A percentile compares a stretch with the other conserved stretches of the same genome.
phyloP scores from a whole-genome alignment of 73 alveolate genomes.

The Paramecium octaurelia region DNA sequence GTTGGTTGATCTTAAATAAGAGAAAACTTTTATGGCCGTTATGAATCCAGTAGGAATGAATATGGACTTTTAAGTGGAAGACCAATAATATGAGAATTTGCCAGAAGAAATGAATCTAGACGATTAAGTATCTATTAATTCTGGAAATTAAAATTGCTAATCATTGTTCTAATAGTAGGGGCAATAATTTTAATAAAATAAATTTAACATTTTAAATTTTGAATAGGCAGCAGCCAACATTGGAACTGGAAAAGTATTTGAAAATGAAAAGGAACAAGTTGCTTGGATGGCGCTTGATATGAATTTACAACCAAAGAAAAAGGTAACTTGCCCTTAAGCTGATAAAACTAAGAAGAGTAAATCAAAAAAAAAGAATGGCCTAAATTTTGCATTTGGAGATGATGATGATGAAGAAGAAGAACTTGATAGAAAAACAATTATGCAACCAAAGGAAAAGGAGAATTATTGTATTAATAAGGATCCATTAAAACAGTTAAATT shows the following conservation, averaged over 20 bases:
- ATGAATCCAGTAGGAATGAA: background rate
- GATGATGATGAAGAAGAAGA: slow-evolving; percentile 11
- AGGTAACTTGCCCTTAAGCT: background rate
- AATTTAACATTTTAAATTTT: background rate
- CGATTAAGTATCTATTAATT: background rate
- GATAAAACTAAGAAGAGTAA: background rate
- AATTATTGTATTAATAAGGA: background rate
- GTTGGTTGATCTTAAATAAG: background rate
- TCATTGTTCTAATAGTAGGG: background rate
- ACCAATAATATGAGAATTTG: background rate
- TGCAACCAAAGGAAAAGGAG: background rate
- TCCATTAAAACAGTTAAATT: background rate
- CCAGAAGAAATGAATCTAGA: background rate
- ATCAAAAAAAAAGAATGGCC: background rate
- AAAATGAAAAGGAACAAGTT: background rate
- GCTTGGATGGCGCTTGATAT: slow-evolving; percentile 23
- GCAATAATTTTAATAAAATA: background rate
- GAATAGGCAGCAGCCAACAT: background rate
- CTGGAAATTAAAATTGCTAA: background rate
- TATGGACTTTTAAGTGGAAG: background rate
- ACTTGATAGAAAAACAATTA: background rate
- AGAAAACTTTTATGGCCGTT: background rate
- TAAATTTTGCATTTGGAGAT: background rate
- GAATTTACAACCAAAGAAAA: background rate
- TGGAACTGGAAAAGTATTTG: background rate